Base-by-base conservation (phyloP, 768 basidiomycete genomes). In the Leucocoprinus birnbaumii region DNA sequence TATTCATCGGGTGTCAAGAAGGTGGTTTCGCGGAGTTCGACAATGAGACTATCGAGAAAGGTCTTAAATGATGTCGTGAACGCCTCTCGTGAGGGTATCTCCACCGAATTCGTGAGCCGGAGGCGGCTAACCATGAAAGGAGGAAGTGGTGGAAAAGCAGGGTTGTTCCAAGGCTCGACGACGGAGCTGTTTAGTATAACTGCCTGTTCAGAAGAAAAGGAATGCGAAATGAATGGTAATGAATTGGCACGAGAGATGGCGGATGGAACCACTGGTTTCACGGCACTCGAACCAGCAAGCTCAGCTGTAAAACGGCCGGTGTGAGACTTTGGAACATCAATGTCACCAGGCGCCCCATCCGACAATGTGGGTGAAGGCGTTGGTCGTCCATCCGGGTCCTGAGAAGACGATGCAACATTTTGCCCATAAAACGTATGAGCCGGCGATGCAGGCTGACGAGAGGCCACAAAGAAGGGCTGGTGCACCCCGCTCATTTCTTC, bases 141-240 rank as follows among this genome's bases (percentile, higher is more conserved):
- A 2, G 86, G 86, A 48, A 89, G 80, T 2, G 85, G 79, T 22
- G 79, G 73, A 62, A 87, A 87, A 9, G 76, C 68, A 2, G 78
- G 74, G 59, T 85, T 77, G 46, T 60, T 65, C 87, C 87, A 88
- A 3, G 83, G 80, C 59, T 85, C 79, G 51, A 84, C 64, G 47
- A 69, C 71, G 18, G 77, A 67, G 47, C 70, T 74, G 13, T 73
- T 72, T 34, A 73, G 61, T 18, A 72, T 61, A 59, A 71, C 63
- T 21, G 70, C 73, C 52, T 73, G 67, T 7, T 76, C 70, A 13
- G 72, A 57, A 22, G 68, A 61, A 53, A 72, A 73, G 19, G 69
- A 68, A 61, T 74, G 74, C 38, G 80, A 69, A 34, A 80, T 77
- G 54, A 80, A 80, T 26, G 78, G 72, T 40, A 78, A 61, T 61